phyloP scores from a whole-genome alignment of 2,329 filamentous ascomycete species.

The Claviceps pazoutovae region DNA sequence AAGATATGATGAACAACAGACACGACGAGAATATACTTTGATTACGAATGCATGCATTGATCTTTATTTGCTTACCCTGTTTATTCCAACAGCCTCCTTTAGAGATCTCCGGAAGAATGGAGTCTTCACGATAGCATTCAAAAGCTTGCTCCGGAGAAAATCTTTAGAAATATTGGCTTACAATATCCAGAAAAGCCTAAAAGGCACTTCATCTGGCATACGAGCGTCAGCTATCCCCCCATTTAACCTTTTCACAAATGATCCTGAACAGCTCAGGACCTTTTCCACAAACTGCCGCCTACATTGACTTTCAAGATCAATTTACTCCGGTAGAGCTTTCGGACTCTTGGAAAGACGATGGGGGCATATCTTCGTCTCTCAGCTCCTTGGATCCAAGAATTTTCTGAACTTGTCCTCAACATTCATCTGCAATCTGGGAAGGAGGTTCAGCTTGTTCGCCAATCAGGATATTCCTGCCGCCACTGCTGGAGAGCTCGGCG shows the following conservation, averaged over 20 bases:
- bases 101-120: conserved; percentile 39
- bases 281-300: conserved; percentile 8
- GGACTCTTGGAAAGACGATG: neutral
- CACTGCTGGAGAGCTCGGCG: conserved; percentile 43
- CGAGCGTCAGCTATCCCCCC: conserved; percentile 16
- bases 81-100: too few relatives aligned
- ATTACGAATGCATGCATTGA: too few relatives aligned
- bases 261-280: conserved; percentile 13
- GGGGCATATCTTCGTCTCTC: conserved; percentile 4
- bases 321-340: neutral
- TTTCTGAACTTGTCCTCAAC: conserved; percentile 24
- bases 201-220: conserved; percentile 22
- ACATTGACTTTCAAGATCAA: conserved; percentile 5
- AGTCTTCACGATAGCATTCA: conserved; percentile 12
- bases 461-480: conserved; percentile 47
- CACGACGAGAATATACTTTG: too few relatives aligned
- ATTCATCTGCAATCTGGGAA: conserved; percentile 5
- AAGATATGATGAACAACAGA: too few relatives aligned
- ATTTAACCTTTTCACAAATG: conserved; percentile 18
- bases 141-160: conserved; percentile 21
- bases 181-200: conserved; percentile 11
- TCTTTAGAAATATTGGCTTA: conserved; percentile 29
- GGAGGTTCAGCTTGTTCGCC: neutral
- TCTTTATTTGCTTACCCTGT: too few relatives aligned
- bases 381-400: conserved; percentile 22